Evolutionary conservation across 345 rosid genomes (phyloP).

Genomic region (Eucalyptus victrix): DNA sequence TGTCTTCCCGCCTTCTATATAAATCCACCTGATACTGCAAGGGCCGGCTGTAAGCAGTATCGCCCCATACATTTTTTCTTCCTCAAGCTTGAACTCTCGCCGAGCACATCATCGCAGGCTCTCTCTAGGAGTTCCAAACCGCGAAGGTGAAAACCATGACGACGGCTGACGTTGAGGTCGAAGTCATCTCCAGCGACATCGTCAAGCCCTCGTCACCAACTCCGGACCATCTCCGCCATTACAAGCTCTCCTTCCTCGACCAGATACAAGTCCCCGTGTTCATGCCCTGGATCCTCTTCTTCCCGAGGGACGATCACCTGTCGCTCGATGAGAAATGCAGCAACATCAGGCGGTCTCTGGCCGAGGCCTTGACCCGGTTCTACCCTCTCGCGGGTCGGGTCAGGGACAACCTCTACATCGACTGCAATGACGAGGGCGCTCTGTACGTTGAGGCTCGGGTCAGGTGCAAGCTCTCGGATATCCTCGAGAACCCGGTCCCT

Average conservation of each 20-base stretch:
- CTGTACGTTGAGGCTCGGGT: constrained; percentile 5
- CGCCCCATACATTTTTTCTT: background rate
- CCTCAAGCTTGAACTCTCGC: background rate
- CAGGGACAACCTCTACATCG: background rate
- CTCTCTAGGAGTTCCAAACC: background rate
- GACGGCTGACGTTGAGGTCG: background rate
- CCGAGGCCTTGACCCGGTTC: background rate
- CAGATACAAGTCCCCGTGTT: constrained; percentile 1
- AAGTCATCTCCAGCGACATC: constrained; percentile 9
- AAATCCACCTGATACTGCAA: background rate
- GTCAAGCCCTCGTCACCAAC: constrained; percentile 11
- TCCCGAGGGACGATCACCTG: background rate
- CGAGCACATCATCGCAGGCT: background rate
- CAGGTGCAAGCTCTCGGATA: background rate
- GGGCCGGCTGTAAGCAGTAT: background rate
- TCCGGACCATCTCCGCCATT: background rate
- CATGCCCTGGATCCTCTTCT: constrained; percentile 11
- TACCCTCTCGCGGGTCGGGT: constrained; percentile 12
- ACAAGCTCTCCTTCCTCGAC: constrained; percentile 11
- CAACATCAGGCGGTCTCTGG: background rate
- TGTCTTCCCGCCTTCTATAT: background rate
- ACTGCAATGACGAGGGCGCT: constrained; percentile 7
- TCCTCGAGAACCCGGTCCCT: background rate
- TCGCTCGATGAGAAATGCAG: background rate
- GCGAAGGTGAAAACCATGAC: background rate